phyloP scores from a whole-genome alignment of 129 eudicot genomes.

The Flaveria robusta region DNA sequence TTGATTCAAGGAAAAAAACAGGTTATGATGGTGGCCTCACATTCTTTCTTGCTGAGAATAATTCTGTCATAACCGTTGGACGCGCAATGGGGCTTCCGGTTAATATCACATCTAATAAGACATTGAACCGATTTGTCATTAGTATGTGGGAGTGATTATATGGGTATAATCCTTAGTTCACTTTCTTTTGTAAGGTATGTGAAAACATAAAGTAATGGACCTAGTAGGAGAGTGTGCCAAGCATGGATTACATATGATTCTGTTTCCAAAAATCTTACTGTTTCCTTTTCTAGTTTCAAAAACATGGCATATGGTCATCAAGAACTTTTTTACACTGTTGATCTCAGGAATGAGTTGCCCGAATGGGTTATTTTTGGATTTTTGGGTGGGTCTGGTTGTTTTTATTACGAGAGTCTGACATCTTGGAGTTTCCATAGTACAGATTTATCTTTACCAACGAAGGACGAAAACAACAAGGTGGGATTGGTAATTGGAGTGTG shows the following conservation, averaged over 20 bases:
- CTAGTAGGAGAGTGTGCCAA: neutral
- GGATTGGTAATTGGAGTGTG: neutral
- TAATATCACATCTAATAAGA: neutral
- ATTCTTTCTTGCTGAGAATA: slow-evolving; percentile 20
- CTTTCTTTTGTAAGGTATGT: neutral
- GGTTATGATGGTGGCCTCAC: slow-evolving; percentile 21
- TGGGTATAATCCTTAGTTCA: neutral
- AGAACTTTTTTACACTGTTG: neutral
- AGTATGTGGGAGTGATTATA: neutral
- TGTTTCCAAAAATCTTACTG: neutral
- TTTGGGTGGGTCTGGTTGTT: neutral
- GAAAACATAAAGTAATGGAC: neutral
- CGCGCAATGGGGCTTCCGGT: neutral
- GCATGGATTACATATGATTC: neutral
- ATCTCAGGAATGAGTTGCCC: neutral
- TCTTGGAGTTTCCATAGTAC: neutral
- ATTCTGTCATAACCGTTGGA: neutral
- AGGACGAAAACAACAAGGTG: neutral
- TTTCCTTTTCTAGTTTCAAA: neutral
- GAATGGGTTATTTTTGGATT: neutral
- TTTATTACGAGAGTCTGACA: neutral
- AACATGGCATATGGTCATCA: neutral
- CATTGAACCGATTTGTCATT: neutral
- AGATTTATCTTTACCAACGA: neutral
- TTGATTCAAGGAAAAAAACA: neutral